Evolutionary conservation across 2,329 filamentous ascomycete genomes (phyloP).

Genomic region (Thyridium curvatum): DNA sequence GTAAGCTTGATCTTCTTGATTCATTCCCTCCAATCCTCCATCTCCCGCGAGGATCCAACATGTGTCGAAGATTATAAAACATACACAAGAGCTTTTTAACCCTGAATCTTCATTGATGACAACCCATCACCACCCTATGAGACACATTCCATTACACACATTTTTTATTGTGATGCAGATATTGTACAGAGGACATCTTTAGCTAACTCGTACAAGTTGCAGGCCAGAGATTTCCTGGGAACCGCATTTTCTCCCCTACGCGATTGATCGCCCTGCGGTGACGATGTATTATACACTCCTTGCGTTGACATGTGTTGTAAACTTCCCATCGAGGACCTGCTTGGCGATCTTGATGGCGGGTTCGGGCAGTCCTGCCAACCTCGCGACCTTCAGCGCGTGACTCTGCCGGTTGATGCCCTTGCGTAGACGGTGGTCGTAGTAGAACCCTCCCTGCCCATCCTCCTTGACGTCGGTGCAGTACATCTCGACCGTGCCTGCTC

Average conservation of each 20-base stretch:
- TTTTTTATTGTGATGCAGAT: constrained; percentile 12
- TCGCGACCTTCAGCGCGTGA: constrained; percentile 92
- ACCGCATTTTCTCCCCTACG: constrained; percentile 1
- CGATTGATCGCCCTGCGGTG: too few species aligned
- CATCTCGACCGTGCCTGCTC: constrained; percentile 47
- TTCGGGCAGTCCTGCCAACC: constrained; percentile 74
- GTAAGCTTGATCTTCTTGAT: constrained; percentile 32
- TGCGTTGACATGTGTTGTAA: background rate
- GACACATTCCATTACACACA: constrained; percentile 24
- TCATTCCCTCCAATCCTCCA: background rate
- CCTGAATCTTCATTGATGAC: constrained; percentile 55
- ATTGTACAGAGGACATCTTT: constrained; percentile 22
- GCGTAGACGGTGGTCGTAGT: constrained; percentile 77
- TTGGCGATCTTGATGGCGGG: constrained; percentile 63
- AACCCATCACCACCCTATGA: constrained; percentile 54
- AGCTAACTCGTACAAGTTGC: constrained; percentile 25
- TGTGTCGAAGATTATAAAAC: constrained; percentile 50
- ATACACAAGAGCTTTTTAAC: constrained; percentile 62
- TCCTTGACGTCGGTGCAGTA: constrained; percentile 91
- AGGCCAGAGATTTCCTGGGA: background rate
- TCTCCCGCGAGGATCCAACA: background rate
- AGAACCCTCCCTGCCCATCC: constrained; percentile 63
- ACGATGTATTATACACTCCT: constrained; percentile 3
- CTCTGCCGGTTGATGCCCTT: constrained; percentile 79
- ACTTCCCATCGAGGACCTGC: constrained; percentile 38